Evolutionary conservation across 768 basidiomycete genomes (phyloP).

Genomic region (Hygrocybe punicea): DNA sequence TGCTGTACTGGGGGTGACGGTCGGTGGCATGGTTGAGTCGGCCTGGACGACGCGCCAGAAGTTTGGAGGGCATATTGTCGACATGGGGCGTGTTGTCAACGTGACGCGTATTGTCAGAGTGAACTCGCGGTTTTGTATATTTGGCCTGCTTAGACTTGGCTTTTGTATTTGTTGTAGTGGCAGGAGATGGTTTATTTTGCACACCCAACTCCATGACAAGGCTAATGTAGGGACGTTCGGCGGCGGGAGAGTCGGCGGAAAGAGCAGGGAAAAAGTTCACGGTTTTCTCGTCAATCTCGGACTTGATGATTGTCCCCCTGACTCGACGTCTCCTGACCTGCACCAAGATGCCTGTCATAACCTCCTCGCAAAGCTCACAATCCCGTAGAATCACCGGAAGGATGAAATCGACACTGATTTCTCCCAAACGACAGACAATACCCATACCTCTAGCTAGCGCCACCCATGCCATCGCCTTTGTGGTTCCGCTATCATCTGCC

Average conservation of each 20-base stretch:
- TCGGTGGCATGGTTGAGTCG: too few relatives aligned
- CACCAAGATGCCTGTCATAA: neutral
- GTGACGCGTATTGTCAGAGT: neutral
- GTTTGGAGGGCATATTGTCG: too few relatives aligned
- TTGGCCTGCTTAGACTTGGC: neutral
- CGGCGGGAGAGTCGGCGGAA: too few relatives aligned
- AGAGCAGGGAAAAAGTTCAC: neutral
- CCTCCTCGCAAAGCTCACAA: neutral
- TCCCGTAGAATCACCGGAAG: neutral
- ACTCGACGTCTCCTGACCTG: neutral
- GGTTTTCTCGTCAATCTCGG: neutral
- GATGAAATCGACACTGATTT: neutral
- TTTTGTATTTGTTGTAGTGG: neutral
- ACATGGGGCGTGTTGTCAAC: too few relatives aligned
- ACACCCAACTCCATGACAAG: constrained; percentile 3
- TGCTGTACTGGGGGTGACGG: too few relatives aligned
- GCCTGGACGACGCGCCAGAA: too few relatives aligned
- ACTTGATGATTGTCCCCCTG: neutral
- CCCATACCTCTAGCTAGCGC: neutral
- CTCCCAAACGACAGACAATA: neutral
- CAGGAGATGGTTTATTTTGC: neutral
- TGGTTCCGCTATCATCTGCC: neutral
- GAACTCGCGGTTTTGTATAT: neutral
- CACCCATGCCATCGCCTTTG: neutral
- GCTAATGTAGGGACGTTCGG: constrained; percentile 1